Percentiles rank a stretch among this genome's conserved stretches.
Conservation (phyloP, 495 filamentous ascomycete genomes). For the Hypomontagnella submonticulosa region DNA sequence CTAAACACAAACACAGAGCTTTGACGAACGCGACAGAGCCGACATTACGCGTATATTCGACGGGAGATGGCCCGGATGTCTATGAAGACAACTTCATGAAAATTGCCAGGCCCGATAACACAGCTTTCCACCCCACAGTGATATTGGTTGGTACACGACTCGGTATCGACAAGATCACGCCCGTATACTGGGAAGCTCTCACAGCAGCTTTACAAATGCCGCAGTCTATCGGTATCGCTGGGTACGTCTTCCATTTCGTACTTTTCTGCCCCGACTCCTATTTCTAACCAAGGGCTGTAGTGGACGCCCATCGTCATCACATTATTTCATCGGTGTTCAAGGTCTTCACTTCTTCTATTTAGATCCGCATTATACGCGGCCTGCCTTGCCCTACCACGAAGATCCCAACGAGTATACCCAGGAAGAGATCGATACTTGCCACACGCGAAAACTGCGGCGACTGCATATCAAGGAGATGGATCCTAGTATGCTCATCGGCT, state of each 20-base stretch:
- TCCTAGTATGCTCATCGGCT: slow-evolving; percentile 98
- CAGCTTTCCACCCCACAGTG: slow-evolving; percentile 80
- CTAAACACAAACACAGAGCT: slow-evolving; percentile 63
- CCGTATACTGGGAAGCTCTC: slow-evolving; percentile 90
- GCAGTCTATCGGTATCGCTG: slow-evolving; percentile 94
- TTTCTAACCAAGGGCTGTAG: slow-evolving; percentile 56
- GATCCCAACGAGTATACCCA: slow-evolving; percentile 65
- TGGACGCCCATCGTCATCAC: slow-evolving; percentile 91
- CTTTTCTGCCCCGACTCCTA: neutral
- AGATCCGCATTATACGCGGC: slow-evolving; percentile 87
- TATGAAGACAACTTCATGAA: slow-evolving; percentile 88
- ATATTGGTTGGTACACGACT: slow-evolving; percentile 88
- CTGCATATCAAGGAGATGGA: slow-evolving; percentile 94
- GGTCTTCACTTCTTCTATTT: slow-evolving; percentile 91
- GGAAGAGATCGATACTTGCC: slow-evolving; percentile 84
- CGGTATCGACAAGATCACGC: slow-evolving; percentile 92
- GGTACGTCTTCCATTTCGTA: slow-evolving; percentile 64
- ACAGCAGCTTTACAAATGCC: slow-evolving; percentile 82
- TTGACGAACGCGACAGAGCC: slow-evolving; percentile 71
- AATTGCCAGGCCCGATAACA: slow-evolving; percentile 71
- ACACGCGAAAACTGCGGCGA: slow-evolving; percentile 84
- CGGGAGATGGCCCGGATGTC: slow-evolving; percentile 88
- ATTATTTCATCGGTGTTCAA: slow-evolving; percentile 98
- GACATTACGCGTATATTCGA: slow-evolving; percentile 83
- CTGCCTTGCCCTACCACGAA: slow-evolving; percentile 67